Evolutionary conservation across 2,329 filamentous ascomycete genomes (phyloP).

Genomic region (Canariomyces notabilis): DNA sequence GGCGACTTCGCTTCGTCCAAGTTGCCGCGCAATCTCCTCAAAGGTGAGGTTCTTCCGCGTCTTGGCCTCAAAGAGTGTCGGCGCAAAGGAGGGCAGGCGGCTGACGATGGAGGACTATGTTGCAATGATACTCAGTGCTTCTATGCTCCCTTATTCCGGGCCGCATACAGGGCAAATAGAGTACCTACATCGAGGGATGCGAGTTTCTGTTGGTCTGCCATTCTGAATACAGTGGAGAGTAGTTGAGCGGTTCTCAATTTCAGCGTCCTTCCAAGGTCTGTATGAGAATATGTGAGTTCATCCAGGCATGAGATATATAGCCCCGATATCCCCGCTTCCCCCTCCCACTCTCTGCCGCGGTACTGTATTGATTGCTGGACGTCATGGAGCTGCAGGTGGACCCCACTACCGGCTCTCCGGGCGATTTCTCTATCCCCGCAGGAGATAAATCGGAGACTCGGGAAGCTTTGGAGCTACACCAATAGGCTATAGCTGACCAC

Average conservation of each 20-base stretch:
- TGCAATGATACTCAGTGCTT: too few relatives aligned
- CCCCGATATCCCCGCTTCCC: background rate
- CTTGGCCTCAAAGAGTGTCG: conserved; percentile 76
- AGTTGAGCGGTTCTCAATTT: background rate
- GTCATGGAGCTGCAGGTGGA: background rate
- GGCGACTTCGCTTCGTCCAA: conserved; percentile 77
- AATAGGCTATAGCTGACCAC: background rate
- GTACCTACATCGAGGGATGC: conserved; percentile 37
- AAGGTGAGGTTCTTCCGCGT: conserved; percentile 70
- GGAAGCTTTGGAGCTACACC: conserved; percentile 2
- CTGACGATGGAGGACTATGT: conserved; percentile 49
- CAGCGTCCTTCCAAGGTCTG: too few relatives aligned
- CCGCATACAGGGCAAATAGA: too few relatives aligned
- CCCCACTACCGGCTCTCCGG: background rate
- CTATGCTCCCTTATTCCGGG: too few relatives aligned
- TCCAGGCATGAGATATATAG: conserved; percentile 1
- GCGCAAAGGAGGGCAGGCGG: conserved; percentile 65
- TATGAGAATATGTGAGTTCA: too few relatives aligned
- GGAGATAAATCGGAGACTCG: conserved; percentile 29
- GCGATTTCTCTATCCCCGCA: conserved; percentile 12
- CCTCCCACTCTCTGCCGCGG: conserved; percentile 8
- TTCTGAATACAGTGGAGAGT: conserved; percentile 16
- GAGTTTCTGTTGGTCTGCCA: conserved; percentile 25
- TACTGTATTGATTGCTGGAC: background rate
- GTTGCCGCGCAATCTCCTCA: conserved; percentile 65